Evolutionary conservation across 148 eudicot species (phyloP).

Genomic region (Vaccinium corymbosum): DNA sequence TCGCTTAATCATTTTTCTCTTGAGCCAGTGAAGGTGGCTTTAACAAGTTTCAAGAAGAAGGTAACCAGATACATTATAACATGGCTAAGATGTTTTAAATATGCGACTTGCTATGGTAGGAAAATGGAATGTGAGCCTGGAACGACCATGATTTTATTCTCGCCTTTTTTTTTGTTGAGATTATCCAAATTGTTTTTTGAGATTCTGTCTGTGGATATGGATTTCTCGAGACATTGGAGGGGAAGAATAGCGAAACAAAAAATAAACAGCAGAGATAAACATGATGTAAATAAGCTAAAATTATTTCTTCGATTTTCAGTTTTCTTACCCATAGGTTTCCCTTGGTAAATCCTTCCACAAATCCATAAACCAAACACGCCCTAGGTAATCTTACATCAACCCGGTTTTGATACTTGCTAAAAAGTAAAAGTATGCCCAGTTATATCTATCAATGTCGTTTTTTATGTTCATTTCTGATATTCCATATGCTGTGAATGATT

Average conservation of each 20-base stretch:
- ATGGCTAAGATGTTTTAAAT: not conserved
- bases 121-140: not conserved
- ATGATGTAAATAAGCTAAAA: not conserved
- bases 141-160: not conserved
- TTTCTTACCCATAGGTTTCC: not conserved
- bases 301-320: not conserved
- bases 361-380: not conserved
- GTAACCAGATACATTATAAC: conserved; percentile 20
- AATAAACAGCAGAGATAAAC: not conserved
- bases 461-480: not conserved
- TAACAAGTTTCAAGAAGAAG: conserved; percentile 50
- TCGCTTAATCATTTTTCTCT: conserved; percentile 32
- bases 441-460: not conserved
- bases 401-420: not conserved
- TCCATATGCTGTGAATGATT: not conserved
- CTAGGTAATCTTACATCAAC: not conserved
- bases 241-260: not conserved
- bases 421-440: not conserved
- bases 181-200: not conserved
- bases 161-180: not conserved
- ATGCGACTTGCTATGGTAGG: not conserved
- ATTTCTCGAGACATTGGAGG: not conserved
- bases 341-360: not conserved
- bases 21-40: conserved; percentile 31
- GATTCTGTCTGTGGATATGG: not conserved